Evolutionary conservation across 768 basidiomycete species (phyloP), one percentile per base, ranked within the genome.

Genomic region (Tricholoma matsutake): DNA sequence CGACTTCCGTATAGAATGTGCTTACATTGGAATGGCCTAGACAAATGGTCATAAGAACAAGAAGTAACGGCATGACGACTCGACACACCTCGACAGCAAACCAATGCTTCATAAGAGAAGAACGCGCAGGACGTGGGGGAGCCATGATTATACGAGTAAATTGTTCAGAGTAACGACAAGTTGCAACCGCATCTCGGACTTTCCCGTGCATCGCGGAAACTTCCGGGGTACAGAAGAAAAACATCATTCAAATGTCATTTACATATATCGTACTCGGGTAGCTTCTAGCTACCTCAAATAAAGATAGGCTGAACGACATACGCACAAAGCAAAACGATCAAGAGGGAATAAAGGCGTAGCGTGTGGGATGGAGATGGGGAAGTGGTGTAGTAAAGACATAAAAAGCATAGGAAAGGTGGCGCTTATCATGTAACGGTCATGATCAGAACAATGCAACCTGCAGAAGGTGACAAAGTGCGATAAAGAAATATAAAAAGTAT

Each of bases 11-110:
- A 45, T 51, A 45, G 25, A 32, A 39, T 10, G 51, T 41, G 14
- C 79, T 79, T 68, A 83, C 81, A 83, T 82, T 25, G 82, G 82
- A 64, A 81, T 77, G 51, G 82, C 82, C 82, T 83, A 22, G 51
- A 56, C 28, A 56, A 56, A 39, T 63, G 20, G 28, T 57, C 25
- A 57, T 65, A 60, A 54, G 29, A 22, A 43, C 32, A 31, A 7
- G 8, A 45, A 45, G 31, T 61, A 39, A 11, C 51, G 58, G 54
- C 8, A 35, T 56, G 47, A 67, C 57, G 60, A 56, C 20, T 52
- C 45, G 59, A 74, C 78, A 16, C 56, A 86, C 87, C 84, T 90
- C 89, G 65, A 88, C 77, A 76, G 89, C 88, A 69, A 81, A 86
- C 87, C 87, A 89, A 75, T 89, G 80, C 73, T 80, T 86, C 80